Evolutionary conservation across 768 basidiomycete species (phyloP), one percentile per base, ranked within the genome.

Genomic region (Suillus clintonianus): DNA sequence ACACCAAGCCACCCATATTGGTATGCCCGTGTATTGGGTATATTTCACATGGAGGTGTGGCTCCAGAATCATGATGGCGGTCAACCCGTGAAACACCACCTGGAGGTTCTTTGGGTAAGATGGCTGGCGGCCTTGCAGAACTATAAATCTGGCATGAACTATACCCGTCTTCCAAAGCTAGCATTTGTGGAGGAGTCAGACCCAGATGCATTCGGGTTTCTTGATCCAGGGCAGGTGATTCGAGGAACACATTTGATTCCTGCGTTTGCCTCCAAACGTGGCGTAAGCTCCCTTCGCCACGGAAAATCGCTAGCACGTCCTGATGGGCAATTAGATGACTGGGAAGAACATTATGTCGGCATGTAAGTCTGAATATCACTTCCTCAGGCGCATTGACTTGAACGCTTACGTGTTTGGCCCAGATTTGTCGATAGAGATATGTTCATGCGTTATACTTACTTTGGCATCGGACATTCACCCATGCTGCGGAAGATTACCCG

Each of bases 11-110:
- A 72, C 54, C 69, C 65, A 48, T 64, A 9, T 47, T 64, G 36
- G 62, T 74, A 74, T 58, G 69, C 72, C 42, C 17, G 59, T 59
- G 15, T 59, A 48, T 32, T 47, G 57, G 36, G 55, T 37, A 4
- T 58, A 48, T 32, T n/a, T 48, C 36, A 41, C 51, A 27, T 58
- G 47, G 22, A 39, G 17, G 45, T 67, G 37, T 17, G 41, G 56
- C 43, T 43, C n/a, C n/a, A n/a, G n/a, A n/a, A n/a, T 54, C 2
- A 30, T n/a, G 24, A 27, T 37, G n/a, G 32, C 9, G 43, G 57
- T 51, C 30, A 51, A 64, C 39, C 39, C 51, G 8, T 22, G 34
- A 30, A 37, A 11, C 30, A 34, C 32, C 57, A 34, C 19, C 14
- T 59, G 4, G 47, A 64, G 54, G 62, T 63, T 32, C 19, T 53